Evolutionary conservation across 192 early-diverging fungal genomes (phyloP), one percentile per base, ranked within the genome.

Genomic region (Umbelopsis sp.): DNA sequence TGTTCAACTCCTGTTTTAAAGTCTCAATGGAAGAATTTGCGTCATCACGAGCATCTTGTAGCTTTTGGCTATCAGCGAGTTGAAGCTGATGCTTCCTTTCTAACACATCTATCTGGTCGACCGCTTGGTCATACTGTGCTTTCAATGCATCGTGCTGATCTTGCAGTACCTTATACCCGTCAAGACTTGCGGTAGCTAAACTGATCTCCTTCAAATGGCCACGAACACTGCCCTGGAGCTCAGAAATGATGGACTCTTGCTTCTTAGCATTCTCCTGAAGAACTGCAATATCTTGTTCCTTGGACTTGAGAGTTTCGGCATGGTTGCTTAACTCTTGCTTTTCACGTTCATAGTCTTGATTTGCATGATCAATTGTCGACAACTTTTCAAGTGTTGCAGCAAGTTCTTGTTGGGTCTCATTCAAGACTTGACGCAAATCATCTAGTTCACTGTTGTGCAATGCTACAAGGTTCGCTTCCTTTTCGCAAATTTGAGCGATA

Each of bases 1-100:
- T 21, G 45, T 22, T 50, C 47, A 74, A 22, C 22, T 51, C 69
- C 17, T 50, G 26, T 17, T 52, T 70, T 20, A 52, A 41, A n/a
- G 32, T 14, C 11, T 52, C 49, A 49, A 36, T 21, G 17, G 50
- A 38, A 12, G 69, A n/a, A 9, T 56, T 16, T 26, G 50, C 69
- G 24, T 56, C 36, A 14, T 70, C 69, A 41, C 43, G 51, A 9
- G 29, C 29, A 0, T 52, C n/a, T 45, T 70, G 69, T 21, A 38
- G 25, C 20, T 31, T 29, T 5, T 14, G 26, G 14, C 25, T 17
- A 14, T 62, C 29, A 16, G 7, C 26, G 26, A 32, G 14, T 12
- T 34, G 56, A 36, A 26, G 17, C 20, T 14, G 56, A 34, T 62
- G 56, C 17, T 62, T 36, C 16, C 5, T 12, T n/a, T 62, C 56